Percentiles rank a stretch among this genome's conserved stretches.
Conservation (phyloP, 2,329 filamentous ascomycete species). For the Cephalotrichum gorgonifer region DNA sequence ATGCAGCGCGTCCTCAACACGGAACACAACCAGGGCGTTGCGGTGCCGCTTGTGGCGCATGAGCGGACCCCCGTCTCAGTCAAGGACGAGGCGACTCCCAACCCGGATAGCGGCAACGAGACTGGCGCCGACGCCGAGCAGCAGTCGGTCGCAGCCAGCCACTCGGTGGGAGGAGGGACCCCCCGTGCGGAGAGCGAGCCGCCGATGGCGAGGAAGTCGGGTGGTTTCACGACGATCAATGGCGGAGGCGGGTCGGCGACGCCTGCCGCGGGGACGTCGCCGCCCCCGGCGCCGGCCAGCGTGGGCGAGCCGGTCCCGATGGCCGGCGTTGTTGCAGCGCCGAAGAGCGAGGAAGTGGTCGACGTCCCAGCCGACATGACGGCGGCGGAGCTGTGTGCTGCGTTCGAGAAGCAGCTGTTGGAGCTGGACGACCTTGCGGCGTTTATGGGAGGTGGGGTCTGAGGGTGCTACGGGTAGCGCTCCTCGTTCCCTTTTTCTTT, state of each 20-base stretch:
- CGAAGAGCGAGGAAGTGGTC: constrained; percentile 7
- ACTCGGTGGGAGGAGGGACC: constrained; percentile 19
- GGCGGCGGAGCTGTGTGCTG: constrained; percentile 44
- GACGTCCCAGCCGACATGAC: constrained; percentile 38
- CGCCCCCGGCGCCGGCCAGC: constrained; percentile 25
- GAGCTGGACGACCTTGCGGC: constrained; percentile 51
- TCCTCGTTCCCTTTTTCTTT: too few relatives aligned
- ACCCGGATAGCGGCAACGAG: constrained; percentile 44
- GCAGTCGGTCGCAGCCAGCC: constrained; percentile 9
- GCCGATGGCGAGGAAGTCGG: constrained; percentile 33
- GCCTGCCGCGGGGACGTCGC: constrained; percentile 35
- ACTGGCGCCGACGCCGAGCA: constrained; percentile 42
- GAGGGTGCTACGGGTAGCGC: too few relatives aligned
- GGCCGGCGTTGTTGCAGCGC: background rate
- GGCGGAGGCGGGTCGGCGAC: constrained; percentile 39
- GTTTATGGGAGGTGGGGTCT: constrained; percentile 54
- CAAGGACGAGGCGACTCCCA: constrained; percentile 46
- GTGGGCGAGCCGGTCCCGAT: background rate
- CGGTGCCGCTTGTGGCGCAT: constrained; percentile 12
- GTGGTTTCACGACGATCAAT: constrained; percentile 50
- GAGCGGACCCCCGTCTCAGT: constrained; percentile 20
- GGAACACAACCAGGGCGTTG: constrained; percentile 27
- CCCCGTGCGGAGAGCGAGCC: constrained; percentile 40
- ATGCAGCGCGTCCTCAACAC: constrained; percentile 52
- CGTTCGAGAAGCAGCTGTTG: constrained; percentile 49